Base-by-base conservation (phyloP, 441 rosid species). In the Arabidopsis lyrata region DNA sequence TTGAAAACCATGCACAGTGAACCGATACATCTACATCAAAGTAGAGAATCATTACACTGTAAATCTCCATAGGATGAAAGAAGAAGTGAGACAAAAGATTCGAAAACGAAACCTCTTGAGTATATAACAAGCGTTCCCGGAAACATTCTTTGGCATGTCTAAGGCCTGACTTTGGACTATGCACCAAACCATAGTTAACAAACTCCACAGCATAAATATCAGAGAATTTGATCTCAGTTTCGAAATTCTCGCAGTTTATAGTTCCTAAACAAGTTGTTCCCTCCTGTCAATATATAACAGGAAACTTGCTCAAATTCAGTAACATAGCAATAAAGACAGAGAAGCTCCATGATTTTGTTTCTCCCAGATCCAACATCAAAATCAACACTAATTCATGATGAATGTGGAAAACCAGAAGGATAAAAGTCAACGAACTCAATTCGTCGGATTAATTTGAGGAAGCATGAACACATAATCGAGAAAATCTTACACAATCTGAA, bases 131-230 rank as follows among this genome's bases (percentile, higher is more conserved):
- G 24, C 48, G 82, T 63, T 70, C 83, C 44, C 74, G 55, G 72
- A 87, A 78, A 76, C 73, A 61, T 60, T 80, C 82, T 50, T 79
- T 82, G 56, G 77, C 82, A 78, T 68, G 76, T 20, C 82, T 58
- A 72, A 44, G 75, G 20, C 76, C 59, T 13, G 69, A 68, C 48
- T 76, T 70, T 41, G 77, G 72, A 78, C 78, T 82, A 77, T 66
- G 88, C 69, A 82, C 58, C 22, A 71, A 49, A 24, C 85, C 90
- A 27, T 79, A 58, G 65, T 72, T 73, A 11, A 49, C 58, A 36
- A 86, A 73, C 85, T 91, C 97, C 57, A 86, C 91, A 56, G 88
- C 89, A 81, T 94, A 94, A 27, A 84, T 74, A 74, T 90, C 95
- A 63, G 84, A 80, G 79, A 91, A 82, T 20, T 70, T 79, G 63